Evolutionary conservation across 2,329 filamentous ascomycete genomes (phyloP), one percentile per base, ranked within the genome.

Genomic region (Pyrenophora seminiperda): DNA sequence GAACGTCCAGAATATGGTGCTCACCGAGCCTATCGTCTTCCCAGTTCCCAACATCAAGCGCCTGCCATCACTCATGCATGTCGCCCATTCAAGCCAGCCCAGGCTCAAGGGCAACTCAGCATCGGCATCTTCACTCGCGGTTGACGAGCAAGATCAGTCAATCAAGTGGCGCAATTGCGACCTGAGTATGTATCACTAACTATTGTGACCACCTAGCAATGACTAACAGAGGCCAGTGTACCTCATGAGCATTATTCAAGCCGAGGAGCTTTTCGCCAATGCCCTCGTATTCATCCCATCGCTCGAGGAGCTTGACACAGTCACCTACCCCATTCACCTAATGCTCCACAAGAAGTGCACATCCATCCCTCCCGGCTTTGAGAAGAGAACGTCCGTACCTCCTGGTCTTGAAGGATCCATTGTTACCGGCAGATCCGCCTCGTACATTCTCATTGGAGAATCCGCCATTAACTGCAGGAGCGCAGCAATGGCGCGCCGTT

Each of bases 81-180:
- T 29, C 19, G 19, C 48, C 17, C 20, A 17, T 4, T 40, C 45
- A 43, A 40, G 5, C 34, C 10, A 30, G 29, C 22, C 44, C 32
- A 41, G 45, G 7, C 18, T 20, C 27, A 32, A 31, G 14, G 17
- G 9, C 44, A 24, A 31, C 15, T 44, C 51, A 29, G 47, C 41
- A 15, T 15, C 34, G 18, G 40, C 44, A 3, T 41, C 37, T 6
- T 48, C 52, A 1, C 44, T 36, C 10, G 27, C n/a, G 7, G 11
- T 42, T 20, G 14, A 32, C 19, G 40, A 19, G 31, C 27, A 24
- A 18, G 5, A 29, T 19, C 24, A 13, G 0, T 40, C 54, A 2
- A 48, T 65, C 37, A 14, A 47, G 20, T 67, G 62, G 63, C 57
- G 39, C 17, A 50, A 49, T 18, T 38, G 39, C 13, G 50, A 56